These are phyloP conservation scores for Canariomyces notabilis DNA, from an alignment of 2,329 filamentous ascomycete species.

Conservation along the genomic window DNA sequence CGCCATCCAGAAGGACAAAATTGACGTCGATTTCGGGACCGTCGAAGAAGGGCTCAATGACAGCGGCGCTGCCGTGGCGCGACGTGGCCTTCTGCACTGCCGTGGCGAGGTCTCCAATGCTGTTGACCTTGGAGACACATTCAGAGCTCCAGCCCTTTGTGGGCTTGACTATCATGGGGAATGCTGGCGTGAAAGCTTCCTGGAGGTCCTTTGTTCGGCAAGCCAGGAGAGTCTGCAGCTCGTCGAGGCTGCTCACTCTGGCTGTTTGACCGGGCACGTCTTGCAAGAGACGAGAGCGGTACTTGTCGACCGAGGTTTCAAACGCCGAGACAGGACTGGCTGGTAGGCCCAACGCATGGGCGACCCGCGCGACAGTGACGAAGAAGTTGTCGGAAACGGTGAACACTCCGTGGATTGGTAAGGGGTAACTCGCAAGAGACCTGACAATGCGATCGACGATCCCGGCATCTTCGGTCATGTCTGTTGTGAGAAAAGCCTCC, in stretches of 20 bases:
- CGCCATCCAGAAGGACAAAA: slow-evolving; percentile 24
- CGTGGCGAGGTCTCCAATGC: slow-evolving; percentile 14
- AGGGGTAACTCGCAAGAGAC: slow-evolving; percentile 18
- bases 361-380: slow-evolving; percentile 20
- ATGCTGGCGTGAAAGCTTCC: slow-evolving; percentile 13
- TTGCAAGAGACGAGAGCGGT: slow-evolving; percentile 23
- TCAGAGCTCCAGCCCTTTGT: slow-evolving; percentile 26
- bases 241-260: slow-evolving; percentile 15
- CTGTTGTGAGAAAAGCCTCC: slow-evolving; percentile 22
- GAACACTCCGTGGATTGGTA: slow-evolving; percentile 24
- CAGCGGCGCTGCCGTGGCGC: slow-evolving; percentile 23
- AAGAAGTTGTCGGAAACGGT: slow-evolving; percentile 27
- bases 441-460: slow-evolving; percentile 19
- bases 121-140: slow-evolving; percentile 23
- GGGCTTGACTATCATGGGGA: slow-evolving; percentile 25
- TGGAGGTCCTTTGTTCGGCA: not conserved
- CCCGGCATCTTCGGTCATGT: slow-evolving; percentile 24
- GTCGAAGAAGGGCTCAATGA: slow-evolving; percentile 26
- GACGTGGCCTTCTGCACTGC: slow-evolving; percentile 23
- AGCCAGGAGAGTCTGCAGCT: slow-evolving; percentile 17
- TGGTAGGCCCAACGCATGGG: slow-evolving; percentile 16
- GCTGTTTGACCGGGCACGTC: slow-evolving; percentile 21
- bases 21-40: slow-evolving; percentile 26
- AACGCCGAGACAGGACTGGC: slow-evolving; percentile 20
- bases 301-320: slow-evolving; percentile 24